Evolutionary conservation across 371 early-diverging fungal genomes (phyloP), one percentile per base, ranked within the genome.

Genomic region (Mortierella sp.): DNA sequence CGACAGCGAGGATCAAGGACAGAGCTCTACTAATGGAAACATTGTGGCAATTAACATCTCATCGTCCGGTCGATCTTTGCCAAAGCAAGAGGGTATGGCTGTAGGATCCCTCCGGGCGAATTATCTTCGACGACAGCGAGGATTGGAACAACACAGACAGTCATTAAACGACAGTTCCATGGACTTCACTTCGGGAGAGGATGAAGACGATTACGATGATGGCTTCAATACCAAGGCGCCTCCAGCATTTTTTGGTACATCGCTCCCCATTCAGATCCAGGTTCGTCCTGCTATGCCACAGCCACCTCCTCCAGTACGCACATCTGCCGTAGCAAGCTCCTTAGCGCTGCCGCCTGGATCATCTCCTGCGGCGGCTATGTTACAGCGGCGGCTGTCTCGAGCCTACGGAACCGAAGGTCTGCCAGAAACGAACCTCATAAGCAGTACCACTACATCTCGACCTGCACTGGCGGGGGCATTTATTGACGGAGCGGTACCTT

Each of bases 231-330:
- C 46, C 4, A 19, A 17, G 14, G 34, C 32, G 2, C 53, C 55
- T 4, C 27, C 49, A 32, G 55, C 63, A 7, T 47, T 39, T 21
- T 62, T 75, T n/a, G 75, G 75, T 7, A 75, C 69, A 3, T 75
- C 75, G 17, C 58, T 75, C 17, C 75, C 75, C 15, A 75, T 75
- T 24, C 68, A 60, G 39, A 75, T 75, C 44, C 75, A 68, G n/a
- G 44, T 42, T 1, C 68, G 69, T 6, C 32, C 53, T 6, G 48
- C 65, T 43, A 64, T 31, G 23, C 50, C 43, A 1, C 51, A 42
- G 19, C 58, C 50, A 17, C 68, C 62, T 3, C 67, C 67, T 3
- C 47, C 60, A 39, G 46, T 51, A 21, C 50, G 54, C 23, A 54
- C 64, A 12, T 49, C 75, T 11, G 56, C 75, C 44, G 24, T 60